Conservation (phyloP, 441 rosid genomes). For the Gossypium gossypioides region DNA sequence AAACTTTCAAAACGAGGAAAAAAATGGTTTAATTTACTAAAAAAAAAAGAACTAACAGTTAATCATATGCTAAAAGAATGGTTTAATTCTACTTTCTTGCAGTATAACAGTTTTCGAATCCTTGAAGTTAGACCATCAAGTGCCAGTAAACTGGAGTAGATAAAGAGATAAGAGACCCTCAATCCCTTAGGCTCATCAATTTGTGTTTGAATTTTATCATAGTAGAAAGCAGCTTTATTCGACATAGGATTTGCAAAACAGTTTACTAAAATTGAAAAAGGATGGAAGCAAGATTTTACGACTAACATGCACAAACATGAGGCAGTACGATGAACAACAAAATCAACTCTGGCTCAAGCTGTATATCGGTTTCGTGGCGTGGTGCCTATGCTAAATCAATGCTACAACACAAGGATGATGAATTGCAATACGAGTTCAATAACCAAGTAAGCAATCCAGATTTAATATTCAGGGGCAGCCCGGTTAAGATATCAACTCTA, state of each 20-base stretch:
- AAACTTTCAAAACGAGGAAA: background rate
- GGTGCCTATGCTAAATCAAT: background rate
- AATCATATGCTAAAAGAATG: background rate
- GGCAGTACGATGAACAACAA: background rate
- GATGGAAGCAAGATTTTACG: background rate
- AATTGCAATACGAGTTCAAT: background rate
- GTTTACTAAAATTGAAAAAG: background rate
- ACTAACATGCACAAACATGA: background rate
- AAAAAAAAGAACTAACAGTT: background rate
- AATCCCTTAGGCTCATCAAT: background rate
- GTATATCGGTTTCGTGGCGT: background rate
- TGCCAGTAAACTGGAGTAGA: background rate
- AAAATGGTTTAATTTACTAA: background rate
- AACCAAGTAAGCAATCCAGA: background rate
- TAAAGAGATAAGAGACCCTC: background rate
- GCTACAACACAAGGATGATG: background rate
- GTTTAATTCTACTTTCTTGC: background rate
- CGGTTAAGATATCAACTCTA: background rate
- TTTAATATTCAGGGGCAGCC: background rate
- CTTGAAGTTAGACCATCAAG: background rate
- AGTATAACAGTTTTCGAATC: background rate
- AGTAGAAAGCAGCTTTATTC: background rate
- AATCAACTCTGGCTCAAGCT: background rate
- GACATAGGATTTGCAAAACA: background rate
- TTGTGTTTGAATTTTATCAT: background rate